Percentiles rank a stretch among this genome's conserved stretches.
phyloP scores from a whole-genome alignment of 1,284 basidiomycete species.

The Malassezia restricta region DNA sequence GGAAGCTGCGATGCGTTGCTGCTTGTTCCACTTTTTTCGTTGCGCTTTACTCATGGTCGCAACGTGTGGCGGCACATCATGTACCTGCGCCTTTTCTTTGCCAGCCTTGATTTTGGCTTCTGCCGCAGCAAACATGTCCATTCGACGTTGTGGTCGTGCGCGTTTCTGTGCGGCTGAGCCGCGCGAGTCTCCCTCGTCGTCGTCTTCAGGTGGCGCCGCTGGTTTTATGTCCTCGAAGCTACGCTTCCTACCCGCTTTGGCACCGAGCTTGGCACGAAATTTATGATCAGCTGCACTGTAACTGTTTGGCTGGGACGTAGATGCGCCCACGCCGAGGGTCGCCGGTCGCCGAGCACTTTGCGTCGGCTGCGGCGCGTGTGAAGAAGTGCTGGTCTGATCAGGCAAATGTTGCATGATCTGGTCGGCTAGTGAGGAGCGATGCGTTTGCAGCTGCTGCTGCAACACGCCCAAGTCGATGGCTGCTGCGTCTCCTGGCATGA shows the following conservation, averaged over 20 bases:
- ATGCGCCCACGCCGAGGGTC: constrained; percentile 31
- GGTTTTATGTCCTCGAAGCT: background rate
- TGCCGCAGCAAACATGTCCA: constrained; percentile 11
- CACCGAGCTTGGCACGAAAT: constrained; percentile 21
- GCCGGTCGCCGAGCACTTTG: constrained; percentile 18
- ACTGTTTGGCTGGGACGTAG: constrained; percentile 6
- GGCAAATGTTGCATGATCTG: constrained; percentile 32
- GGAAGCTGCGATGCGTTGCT: constrained; percentile 13
- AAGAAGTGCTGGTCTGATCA: background rate
- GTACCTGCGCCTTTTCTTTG: constrained; percentile 15
- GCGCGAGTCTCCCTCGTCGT: constrained; percentile 14
- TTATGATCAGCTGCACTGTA: constrained; percentile 20
- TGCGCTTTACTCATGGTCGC: constrained; percentile 30
- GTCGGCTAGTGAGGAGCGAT: constrained; percentile 30
- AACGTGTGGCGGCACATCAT: constrained; percentile 13
- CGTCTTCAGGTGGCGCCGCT: background rate
- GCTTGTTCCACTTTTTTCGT: constrained; percentile 34
- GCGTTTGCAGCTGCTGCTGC: constrained; percentile 34
- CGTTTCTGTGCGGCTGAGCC: background rate
- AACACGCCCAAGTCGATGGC: constrained; percentile 27
- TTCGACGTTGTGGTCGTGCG: background rate
- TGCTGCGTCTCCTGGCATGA: background rate
- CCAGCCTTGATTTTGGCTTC: constrained; percentile 14
- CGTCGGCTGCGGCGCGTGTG: background rate
- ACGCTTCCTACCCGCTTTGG: constrained; percentile 13